Evolutionary conservation across 768 basidiomycete genomes (phyloP).

Genomic region (Macrolepiota fuliginosa): DNA sequence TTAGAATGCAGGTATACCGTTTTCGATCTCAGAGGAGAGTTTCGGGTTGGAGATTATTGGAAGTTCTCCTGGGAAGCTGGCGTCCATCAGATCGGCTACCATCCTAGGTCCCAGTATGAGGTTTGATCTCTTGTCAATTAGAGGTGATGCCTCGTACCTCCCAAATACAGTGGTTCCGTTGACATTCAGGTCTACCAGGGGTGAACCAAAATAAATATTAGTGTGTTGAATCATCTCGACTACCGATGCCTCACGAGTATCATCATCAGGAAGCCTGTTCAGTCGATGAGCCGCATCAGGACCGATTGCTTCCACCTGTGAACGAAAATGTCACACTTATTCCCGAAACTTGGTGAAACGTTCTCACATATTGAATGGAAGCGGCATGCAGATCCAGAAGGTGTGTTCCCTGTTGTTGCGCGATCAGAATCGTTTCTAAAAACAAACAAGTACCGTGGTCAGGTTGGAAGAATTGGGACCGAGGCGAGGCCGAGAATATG

Average conservation of each 20-base stretch:
- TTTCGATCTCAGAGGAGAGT: slow-evolving; percentile 34
- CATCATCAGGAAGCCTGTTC: slow-evolving; percentile 35
- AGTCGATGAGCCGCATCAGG: slow-evolving; percentile 36
- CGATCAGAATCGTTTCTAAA: slow-evolving; percentile 32
- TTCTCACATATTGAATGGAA: slow-evolving; percentile 33
- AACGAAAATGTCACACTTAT: background rate
- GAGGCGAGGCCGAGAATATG: background rate
- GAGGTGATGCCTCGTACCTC: slow-evolving; percentile 21
- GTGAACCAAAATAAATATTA: background rate
- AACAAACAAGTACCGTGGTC: background rate
- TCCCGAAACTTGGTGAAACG: background rate
- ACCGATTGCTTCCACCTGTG: slow-evolving; percentile 36
- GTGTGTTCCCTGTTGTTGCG: slow-evolving; percentile 34
- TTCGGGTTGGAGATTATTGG: slow-evolving; percentile 34
- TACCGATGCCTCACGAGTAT: slow-evolving; percentile 28
- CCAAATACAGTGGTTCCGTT: slow-evolving; percentile 43
- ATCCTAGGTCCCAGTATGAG: slow-evolving; percentile 25
- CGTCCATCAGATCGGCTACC: slow-evolving; percentile 34
- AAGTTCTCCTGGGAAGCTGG: slow-evolving; percentile 31
- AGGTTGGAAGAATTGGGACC: background rate
- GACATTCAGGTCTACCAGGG: slow-evolving; percentile 28
- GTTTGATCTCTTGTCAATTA: background rate
- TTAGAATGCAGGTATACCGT: slow-evolving; percentile 38
- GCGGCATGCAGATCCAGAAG: slow-evolving; percentile 35
- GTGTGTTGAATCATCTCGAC: background rate